Evolutionary conservation across 2,329 filamentous ascomycete genomes (phyloP).

Genomic region (Parastagonospora nodorum): DNA sequence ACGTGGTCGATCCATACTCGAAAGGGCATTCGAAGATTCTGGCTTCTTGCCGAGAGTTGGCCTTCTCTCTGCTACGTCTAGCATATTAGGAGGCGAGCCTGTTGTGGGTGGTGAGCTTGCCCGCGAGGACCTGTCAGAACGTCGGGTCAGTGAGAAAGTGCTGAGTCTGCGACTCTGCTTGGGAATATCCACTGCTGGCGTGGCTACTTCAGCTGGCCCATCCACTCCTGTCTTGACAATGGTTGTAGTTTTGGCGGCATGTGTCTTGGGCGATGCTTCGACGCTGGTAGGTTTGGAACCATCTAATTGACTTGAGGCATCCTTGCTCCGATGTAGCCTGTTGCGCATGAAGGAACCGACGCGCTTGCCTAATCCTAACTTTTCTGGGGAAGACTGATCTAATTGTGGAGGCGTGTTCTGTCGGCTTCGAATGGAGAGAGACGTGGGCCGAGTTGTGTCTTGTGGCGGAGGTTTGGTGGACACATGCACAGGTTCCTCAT

Average conservation of each 20-base stretch:
- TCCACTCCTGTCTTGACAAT: conserved; percentile 39
- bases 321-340: conserved; percentile 23
- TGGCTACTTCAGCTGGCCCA: conserved; percentile 27
- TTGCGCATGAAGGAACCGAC: conserved; percentile 41
- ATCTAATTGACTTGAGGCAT: conserved; percentile 6
- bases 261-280: conserved; percentile 5
- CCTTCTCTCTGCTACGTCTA: conserved; percentile 15
- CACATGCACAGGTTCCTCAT: conserved; percentile 30
- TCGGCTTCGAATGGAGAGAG: neutral
- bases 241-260: conserved; percentile 17
- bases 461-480: conserved; percentile 15
- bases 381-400: conserved; percentile 24
- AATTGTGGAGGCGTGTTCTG: conserved; percentile 3
- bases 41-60: conserved; percentile 22
- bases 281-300: conserved; percentile 1
- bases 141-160: conserved; percentile 46
- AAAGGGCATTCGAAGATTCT: conserved; percentile 36
- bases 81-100: conserved; percentile 44
- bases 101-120: conserved; percentile 44
- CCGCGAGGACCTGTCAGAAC: conserved; percentile 44
- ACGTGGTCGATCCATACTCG: conserved; percentile 32
- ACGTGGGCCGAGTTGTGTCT: neutral
- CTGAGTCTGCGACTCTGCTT: conserved; percentile 37
- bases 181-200: conserved; percentile 29
- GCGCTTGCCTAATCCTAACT: conserved; percentile 36